A percentile compares a stretch with the other conserved stretches of the same genome.
Conservation (phyloP, 2,329 filamentous ascomycete genomes). For the Alternaria solani region DNA sequence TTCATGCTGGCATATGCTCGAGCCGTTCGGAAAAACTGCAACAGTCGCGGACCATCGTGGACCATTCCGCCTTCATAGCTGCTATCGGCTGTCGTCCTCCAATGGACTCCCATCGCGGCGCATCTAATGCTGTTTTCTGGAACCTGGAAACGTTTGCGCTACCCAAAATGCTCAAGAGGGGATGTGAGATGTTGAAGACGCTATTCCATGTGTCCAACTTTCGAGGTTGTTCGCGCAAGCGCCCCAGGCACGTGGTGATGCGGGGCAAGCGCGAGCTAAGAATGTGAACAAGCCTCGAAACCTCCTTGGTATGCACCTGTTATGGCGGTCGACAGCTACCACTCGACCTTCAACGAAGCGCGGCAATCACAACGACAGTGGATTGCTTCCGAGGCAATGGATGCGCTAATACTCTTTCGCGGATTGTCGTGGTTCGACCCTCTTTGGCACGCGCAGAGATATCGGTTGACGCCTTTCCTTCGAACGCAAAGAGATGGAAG, state of each 20-base stretch:
- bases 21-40: not conserved
- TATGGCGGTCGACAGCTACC: not conserved
- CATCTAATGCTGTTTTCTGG: not conserved
- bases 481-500: not conserved
- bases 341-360: not conserved
- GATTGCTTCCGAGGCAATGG: not conserved
- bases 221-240: not conserved
- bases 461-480: not conserved
- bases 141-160: not conserved
- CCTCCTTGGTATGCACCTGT: not conserved
- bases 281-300: not conserved
- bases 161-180: not conserved
- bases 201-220: not conserved
- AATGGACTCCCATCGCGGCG: not conserved
- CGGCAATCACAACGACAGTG: not conserved
- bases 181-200: not conserved
- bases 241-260: not conserved
- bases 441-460: not conserved
- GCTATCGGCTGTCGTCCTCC: not conserved
- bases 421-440: not conserved
- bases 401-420: not conserved
- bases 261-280: not conserved
- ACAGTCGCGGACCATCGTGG: not conserved
- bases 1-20: not conserved
- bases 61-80: not conserved